These are phyloP conservation scores for Dendrobium officinale DNA, from an alignment of 106 monocot genomes.

Conservation along the genomic window DNA sequence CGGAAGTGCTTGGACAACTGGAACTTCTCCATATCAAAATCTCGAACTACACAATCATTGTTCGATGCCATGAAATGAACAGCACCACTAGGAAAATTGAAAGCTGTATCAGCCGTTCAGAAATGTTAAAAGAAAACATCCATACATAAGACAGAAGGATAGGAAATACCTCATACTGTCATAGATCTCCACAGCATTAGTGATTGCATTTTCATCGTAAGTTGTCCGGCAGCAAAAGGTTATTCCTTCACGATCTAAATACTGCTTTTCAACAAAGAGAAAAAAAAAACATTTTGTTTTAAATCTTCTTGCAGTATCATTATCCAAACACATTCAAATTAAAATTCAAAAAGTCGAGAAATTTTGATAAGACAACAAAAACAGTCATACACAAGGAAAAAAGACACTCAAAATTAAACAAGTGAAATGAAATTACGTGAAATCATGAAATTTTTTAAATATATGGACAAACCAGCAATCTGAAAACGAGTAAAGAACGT, in stretches of 20 bases:
- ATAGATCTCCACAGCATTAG: slow-evolving; percentile 81
- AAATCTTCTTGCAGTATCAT: not conserved
- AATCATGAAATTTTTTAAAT: not conserved
- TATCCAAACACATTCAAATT: not conserved
- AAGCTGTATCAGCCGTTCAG: slow-evolving; percentile 6
- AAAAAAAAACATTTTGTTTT: not conserved
- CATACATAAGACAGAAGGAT: not conserved
- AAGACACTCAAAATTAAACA: not conserved
- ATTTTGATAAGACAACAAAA: not conserved
- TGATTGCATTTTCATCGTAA: slow-evolving; percentile 84
- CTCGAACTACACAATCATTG: slow-evolving; percentile 75
- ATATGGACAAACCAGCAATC: not conserved
- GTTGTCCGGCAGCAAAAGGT: slow-evolving; percentile 76
- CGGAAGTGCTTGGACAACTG: slow-evolving; percentile 58
- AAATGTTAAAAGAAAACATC: not conserved
- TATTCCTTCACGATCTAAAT: slow-evolving; percentile 67
- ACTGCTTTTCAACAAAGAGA: slow-evolving; percentile 26
- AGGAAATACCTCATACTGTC: slow-evolving; percentile 45
- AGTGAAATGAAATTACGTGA: not conserved
- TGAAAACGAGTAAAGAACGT: not conserved
- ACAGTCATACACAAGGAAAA: not conserved
- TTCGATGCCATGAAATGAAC: slow-evolving; percentile 84
- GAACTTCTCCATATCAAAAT: slow-evolving; percentile 81
- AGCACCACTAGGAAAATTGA: slow-evolving; percentile 38
- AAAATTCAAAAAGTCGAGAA: not conserved